These are phyloP conservation scores for Penicillium lividum DNA, from an alignment of 495 filamentous ascomycete species.

Conservation along the genomic window DNA sequence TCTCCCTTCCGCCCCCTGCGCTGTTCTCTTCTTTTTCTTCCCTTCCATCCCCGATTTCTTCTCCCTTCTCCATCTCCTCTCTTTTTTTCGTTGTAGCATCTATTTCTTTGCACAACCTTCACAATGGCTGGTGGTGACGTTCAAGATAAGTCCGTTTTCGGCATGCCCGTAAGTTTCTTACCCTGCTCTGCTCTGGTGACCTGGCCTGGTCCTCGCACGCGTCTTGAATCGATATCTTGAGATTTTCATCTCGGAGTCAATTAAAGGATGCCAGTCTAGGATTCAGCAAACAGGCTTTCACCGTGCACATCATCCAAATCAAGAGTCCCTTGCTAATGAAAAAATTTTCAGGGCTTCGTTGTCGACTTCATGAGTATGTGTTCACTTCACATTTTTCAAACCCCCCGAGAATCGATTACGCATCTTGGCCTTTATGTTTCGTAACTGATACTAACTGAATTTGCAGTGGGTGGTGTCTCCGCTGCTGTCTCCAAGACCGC, in stretches of 20 bases:
- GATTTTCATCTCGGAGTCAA: not conserved
- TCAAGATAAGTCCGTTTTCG: constrained; percentile 78
- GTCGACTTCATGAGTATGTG: constrained; percentile 98
- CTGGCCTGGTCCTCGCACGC: constrained; percentile 10
- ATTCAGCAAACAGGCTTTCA: not conserved
- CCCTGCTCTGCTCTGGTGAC: constrained; percentile 4
- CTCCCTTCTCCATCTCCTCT: constrained; percentile 47
- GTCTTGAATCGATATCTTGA: constrained; percentile 3
- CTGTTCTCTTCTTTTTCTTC: constrained; percentile 37
- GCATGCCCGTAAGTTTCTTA: constrained; percentile 67
- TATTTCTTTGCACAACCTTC: constrained; percentile 45
- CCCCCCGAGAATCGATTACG: not conserved
- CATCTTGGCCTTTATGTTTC: not conserved
- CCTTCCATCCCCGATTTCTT: constrained; percentile 40
- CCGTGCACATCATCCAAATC: not conserved
- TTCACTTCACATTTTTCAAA: constrained; percentile 10
- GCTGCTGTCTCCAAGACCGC: constrained; percentile 99
- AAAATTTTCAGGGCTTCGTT: constrained; percentile 58
- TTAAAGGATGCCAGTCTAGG: not conserved
- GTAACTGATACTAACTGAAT: constrained; percentile 32
- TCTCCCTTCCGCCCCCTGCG: constrained; percentile 41
- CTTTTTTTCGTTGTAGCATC: constrained; percentile 41
- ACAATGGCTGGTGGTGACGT: constrained; percentile 54
- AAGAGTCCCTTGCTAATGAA: constrained; percentile 32
- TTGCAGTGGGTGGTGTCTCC: constrained; percentile 96